Base-by-base conservation (phyloP, 106 monocot genomes). In the Dioscorea dumetorum region DNA sequence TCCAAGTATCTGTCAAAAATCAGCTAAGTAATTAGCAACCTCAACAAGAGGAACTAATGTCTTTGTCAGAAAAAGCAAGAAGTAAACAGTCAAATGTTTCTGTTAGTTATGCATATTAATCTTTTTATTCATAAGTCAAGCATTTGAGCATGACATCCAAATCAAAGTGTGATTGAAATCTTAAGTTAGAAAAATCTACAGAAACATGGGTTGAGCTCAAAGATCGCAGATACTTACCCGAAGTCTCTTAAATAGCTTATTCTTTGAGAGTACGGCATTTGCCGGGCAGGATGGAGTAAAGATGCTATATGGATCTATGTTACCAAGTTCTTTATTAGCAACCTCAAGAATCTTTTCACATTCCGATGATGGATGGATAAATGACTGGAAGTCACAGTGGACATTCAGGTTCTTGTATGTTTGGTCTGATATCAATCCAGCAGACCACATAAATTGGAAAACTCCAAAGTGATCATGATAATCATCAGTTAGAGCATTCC, bases 291-390 rank as follows among this genome's bases (percentile, higher is more conserved):
- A 73, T 58, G 99, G 90, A 28, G 92, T 93, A 23, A 83, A 99
- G 59, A 93, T 87, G 79, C 93, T 99, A 64, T 99, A 99, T 11
- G 90, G 90, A 75, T 99, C 99, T 19, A 99, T 99, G 52, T 93
- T 85, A 16, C 99, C 99, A 24, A 90, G 52, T 67, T 99, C 99
- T 48, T 76, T 63, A 33, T 74, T 68, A 64, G 90, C 92, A 68
- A 81, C 56, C 17, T 90, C 85, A 72, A 99, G 82, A 57, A 89
- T 77, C 60, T 79, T 85, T 0, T 90, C 79, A 65, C 99, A 99
- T 67, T 82, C 62, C 7, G 76, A 24, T 64, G 99, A 90, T 35
- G 74, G 32, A 69, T 83, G 85, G 15, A 99, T 71, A 72, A 99
- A 99, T 8, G 99, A 90, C 61, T 93, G 69, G 34, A 68, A 83